Evolutionary conservation across 306 rosid genomes (phyloP), one percentile per base, ranked within the genome.

Genomic region (Macrotyloma uniflorum): DNA sequence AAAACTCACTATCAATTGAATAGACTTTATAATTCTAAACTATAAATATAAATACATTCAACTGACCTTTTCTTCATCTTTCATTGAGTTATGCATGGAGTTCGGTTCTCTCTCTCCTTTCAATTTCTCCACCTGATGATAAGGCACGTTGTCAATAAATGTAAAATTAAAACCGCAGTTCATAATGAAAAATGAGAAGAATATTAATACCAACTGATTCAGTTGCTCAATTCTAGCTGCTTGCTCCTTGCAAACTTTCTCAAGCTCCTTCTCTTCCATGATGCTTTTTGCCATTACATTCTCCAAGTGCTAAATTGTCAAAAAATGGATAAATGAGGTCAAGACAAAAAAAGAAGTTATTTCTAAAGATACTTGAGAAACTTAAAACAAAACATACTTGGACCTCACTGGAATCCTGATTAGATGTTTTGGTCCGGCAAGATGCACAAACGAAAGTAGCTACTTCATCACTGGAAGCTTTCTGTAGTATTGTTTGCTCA

Each of bases 221-320:
- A 92, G 81, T 76, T 85, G 81, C 82, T 89, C 96, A 84, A 92
- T 92, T 80, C 82, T 89, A 23, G 84, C 80, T 13, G 90, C 91
- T 85, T 90, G 97, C 83, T 86, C 88, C 82, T 67, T 80, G 47
- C 93, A 89, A 59, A 89, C 87, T 55, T 58, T 85, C 86, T 89
- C 87, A n/a, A 91, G 90, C 82, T 87, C 98, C 76, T 55, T 66
- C 68, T 80, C 89, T 79, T 82, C 74, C 82, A 22, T 63, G 35
- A 70, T 74, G 71, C 58, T 78, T 77, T 75, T 80, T 49, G 57
- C 78, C 66, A 62, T 42, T 57, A 14, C 55, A 76, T 54, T 79
- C 51, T 76, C 80, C 66, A 50, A 79, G 51, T 59, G 74, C 91
- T 55, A 1, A 68, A 83, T 18, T 22, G 55, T 15, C 19, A 20